These are phyloP conservation scores for Diaporthe aspalathi DNA, from an alignment of 2,329 filamentous ascomycete genomes.

Conservation along the genomic window DNA sequence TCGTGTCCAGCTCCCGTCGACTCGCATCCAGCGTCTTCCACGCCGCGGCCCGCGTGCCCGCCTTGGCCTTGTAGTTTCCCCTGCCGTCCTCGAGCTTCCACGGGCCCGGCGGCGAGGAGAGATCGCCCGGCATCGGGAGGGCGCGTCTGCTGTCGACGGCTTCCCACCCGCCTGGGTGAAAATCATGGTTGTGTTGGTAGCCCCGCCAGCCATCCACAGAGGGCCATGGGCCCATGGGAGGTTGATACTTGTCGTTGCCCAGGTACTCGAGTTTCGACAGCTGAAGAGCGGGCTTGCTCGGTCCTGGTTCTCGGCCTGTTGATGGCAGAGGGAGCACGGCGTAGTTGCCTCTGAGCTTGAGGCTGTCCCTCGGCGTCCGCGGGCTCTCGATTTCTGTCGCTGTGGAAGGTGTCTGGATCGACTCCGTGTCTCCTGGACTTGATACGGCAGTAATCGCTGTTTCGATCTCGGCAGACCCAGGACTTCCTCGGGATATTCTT, in stretches of 20 bases:
- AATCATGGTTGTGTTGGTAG: not conserved
- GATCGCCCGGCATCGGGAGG: slow-evolving; percentile 14
- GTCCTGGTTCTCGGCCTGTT: not conserved
- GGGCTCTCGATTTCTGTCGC: slow-evolving; percentile 34
- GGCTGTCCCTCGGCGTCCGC: slow-evolving; percentile 25
- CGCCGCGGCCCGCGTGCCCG: slow-evolving; percentile 18
- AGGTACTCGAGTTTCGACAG: slow-evolving; percentile 21
- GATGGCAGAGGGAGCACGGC: not conserved
- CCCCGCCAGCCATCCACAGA: not conserved
- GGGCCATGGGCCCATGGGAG: not conserved
- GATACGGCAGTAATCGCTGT: slow-evolving; percentile 29
- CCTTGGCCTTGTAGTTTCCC: slow-evolving; percentile 12
- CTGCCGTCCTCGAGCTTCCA: slow-evolving; percentile 34
- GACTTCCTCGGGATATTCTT: not conserved
- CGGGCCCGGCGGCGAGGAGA: not conserved
- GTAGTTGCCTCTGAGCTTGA: slow-evolving; percentile 6
- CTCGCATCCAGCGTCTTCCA: slow-evolving; percentile 33
- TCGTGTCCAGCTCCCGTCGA: slow-evolving; percentile 22
- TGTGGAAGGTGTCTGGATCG: slow-evolving; percentile 35
- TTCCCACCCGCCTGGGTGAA: slow-evolving; percentile 18
- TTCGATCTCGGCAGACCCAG: slow-evolving; percentile 22
- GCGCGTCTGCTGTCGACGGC: slow-evolving; percentile 2
- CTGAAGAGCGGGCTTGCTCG: slow-evolving; percentile 20
- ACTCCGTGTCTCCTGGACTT: slow-evolving; percentile 32
- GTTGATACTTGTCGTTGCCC: slow-evolving; percentile 20